Evolutionary conservation across 2,329 filamentous ascomycete genomes (phyloP), one percentile per base, ranked within the genome.

Genomic region (Scedosporium minutisporum): DNA sequence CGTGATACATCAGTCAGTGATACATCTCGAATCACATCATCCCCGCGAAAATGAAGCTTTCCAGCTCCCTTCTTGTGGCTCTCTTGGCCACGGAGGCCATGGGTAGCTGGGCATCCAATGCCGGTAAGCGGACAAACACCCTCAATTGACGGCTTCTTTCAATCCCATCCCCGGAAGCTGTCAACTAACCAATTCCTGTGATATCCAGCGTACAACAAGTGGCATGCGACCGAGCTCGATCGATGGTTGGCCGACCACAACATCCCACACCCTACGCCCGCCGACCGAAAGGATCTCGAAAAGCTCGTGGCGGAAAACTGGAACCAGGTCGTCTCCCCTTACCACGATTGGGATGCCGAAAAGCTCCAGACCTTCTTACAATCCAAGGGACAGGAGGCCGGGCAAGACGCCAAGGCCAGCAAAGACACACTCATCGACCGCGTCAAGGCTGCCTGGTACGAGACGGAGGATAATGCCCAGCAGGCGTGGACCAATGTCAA

Each of bases 221-320:
- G 95, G 95, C 93, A 97, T 71, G 88, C 97, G 80, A 96, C 91
- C 23, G 95, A 99, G 82, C 86, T 99, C 33, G 93, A 99, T 79
- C 86, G 93, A 71, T 99, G 95, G 95, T 86, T 99, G 59, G 90
- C 90, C 33, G 95, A 99, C 73, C 84, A 97, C 77, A 86, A 93
- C 73, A 82, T 99, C 63, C 91, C 93, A 9, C 92, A 97, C 74
- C 92, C 95, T n/a, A 87, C 86, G 10, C 86, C 93, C 10, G 87
- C 93, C 58, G 92, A 97, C 76, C 91, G 95, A 71, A 96, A 95
- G 77, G 91, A 96, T 68, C 87, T 99, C n/a, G 90, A 96, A 77
- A 87, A 87, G 65, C 79, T 96, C n/a, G 89, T 97, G 66, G 88
- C 91, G 77, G 83, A 87, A 71, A 93, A 96, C 79, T 99, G 95